phyloP scores from a whole-genome alignment of 2,329 filamentous ascomycete genomes.

The Conoideocrella luteorostrata region DNA sequence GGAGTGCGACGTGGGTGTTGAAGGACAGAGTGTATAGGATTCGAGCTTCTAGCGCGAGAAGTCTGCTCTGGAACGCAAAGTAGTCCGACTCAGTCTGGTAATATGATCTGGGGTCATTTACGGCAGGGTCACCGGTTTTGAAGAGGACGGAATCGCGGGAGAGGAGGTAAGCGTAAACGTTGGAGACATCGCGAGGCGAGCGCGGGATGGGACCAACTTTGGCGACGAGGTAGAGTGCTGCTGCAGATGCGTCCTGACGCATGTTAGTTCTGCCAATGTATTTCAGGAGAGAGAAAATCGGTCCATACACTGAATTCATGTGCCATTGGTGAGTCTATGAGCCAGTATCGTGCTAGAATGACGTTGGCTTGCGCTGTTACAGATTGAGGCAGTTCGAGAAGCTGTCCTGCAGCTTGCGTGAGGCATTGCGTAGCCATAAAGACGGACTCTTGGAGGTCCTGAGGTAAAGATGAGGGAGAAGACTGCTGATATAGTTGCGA shows the following conservation, averaged over 20 bases:
- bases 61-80: conserved; percentile 52
- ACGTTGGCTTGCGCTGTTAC: conserved; percentile 81
- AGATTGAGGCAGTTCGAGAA: conserved; percentile 79
- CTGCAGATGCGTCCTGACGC: conserved; percentile 70
- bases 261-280: not conserved
- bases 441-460: conserved; percentile 64
- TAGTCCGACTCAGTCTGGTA: conserved; percentile 71
- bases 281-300: conserved; percentile 1
- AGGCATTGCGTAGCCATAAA: conserved; percentile 66
- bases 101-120: conserved; percentile 46
- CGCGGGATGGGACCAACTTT: conserved; percentile 76
- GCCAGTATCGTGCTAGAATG: conserved; percentile 74
- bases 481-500: conserved; percentile 58
- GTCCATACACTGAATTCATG: conserved; percentile 49
- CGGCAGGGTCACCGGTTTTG: conserved; percentile 28
- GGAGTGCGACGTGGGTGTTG: conserved; percentile 76
- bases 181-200: conserved; percentile 72
- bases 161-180: conserved; percentile 76
- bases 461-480: conserved; percentile 52
- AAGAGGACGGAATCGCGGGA: conserved; percentile 54
- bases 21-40: conserved; percentile 74
- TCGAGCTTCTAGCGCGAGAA: conserved; percentile 70
- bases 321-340: conserved; percentile 48
- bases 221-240: conserved; percentile 70
- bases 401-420: conserved; percentile 71